Conservation (phyloP, 306 rosid species). For the Coriaria nepalensis region DNA sequence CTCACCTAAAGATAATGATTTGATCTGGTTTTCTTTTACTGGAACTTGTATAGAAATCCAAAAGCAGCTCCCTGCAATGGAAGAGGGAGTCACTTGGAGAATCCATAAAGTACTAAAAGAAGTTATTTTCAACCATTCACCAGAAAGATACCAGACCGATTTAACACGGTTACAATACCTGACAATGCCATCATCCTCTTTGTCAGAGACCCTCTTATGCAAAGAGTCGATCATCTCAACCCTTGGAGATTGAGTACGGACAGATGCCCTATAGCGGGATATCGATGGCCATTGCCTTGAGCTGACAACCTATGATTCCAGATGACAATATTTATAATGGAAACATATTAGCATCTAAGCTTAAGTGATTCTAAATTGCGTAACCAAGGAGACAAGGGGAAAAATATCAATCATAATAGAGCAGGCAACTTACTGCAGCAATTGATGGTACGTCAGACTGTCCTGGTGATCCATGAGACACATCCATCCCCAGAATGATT, state of each 20-base stretch:
- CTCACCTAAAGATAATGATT: conserved; percentile 77
- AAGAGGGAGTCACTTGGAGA: neutral
- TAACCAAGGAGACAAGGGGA: neutral
- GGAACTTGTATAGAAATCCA: conserved; percentile 69
- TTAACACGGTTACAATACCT: conserved; percentile 27
- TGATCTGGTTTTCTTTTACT: conserved; percentile 65
- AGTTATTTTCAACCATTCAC: neutral
- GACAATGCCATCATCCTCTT: conserved; percentile 71
- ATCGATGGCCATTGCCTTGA: conserved; percentile 86
- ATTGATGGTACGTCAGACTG: conserved; percentile 81
- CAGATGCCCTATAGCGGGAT: conserved; percentile 73
- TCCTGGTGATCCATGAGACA: conserved; percentile 92
- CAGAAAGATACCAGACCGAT: neutral
- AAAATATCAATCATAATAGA: neutral
- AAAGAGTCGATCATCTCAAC: conserved; percentile 83
- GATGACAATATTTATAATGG: too few species aligned
- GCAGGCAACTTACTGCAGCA: conserved; percentile 51
- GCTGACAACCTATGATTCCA: conserved; percentile 56
- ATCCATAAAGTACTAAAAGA: neutral
- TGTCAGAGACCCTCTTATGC: conserved; percentile 47
- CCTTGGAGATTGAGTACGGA: conserved; percentile 77
- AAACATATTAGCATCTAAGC: too few species aligned
- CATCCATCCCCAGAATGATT: conserved; percentile 87
- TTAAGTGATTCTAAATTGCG: too few species aligned
- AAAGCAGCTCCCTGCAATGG: conserved; percentile 58